A percentile compares a stretch with the other conserved stretches of the same genome.
phyloP scores from a whole-genome alignment of 352 stramenopile genomes.

The Thalassiosira hispida region DNA sequence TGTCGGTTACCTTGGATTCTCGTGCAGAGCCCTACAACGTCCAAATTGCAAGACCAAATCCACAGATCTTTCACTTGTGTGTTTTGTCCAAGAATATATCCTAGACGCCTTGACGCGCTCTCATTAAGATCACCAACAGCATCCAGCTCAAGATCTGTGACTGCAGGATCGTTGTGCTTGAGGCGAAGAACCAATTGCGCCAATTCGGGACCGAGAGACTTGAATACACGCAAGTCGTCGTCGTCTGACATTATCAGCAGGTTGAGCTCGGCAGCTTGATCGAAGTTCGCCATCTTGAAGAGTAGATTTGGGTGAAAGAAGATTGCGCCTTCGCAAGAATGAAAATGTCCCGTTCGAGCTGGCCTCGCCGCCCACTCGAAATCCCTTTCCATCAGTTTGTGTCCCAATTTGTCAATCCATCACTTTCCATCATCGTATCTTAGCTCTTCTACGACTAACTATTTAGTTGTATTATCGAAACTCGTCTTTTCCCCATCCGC shows the following conservation, averaged over 20 bases:
- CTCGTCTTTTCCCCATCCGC: too few species aligned
- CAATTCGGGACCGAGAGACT: background rate
- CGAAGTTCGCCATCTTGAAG: background rate
- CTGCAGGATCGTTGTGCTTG: conserved; percentile 22
- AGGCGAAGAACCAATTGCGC: conserved; percentile 22
- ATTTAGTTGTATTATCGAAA: too few species aligned
- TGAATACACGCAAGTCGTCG: background rate
- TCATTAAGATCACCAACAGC: background rate
- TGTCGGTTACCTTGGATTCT: conserved; percentile 16
- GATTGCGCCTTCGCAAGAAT: too few species aligned
- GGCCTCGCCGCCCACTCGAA: too few species aligned
- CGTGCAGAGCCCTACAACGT: background rate
- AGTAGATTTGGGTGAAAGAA: background rate
- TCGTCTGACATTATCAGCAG: background rate
- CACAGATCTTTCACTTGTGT: background rate
- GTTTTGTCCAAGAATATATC: conserved; percentile 24
- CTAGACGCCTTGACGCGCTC: conserved; percentile 10
- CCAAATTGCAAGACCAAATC: background rate
- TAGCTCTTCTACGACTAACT: too few species aligned
- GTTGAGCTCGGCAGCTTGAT: background rate
- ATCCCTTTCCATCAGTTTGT: too few species aligned
- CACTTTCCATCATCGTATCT: too few species aligned
- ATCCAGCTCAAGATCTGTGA: background rate
- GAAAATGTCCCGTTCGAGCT: too few species aligned
- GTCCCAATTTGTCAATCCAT: too few species aligned